These are phyloP conservation scores for Mycena rosella DNA, from an alignment of 768 basidiomycete species.

Conservation along the genomic window DNA sequence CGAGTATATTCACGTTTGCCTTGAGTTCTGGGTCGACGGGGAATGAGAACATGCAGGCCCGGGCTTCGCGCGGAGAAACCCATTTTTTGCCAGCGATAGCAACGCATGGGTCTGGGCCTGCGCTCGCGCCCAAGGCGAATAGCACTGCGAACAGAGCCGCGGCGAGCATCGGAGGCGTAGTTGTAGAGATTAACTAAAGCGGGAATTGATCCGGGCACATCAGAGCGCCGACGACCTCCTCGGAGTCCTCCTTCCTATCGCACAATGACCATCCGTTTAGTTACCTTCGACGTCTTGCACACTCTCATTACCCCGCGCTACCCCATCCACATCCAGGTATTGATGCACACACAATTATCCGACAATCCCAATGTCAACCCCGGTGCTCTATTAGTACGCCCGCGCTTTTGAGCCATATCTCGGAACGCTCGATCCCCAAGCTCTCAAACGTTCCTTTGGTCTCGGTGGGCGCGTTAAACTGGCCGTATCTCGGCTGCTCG, in stretches of 20 bases:
- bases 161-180: slow-evolving; percentile 4
- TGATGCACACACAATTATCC: not conserved
- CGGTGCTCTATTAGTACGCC: slow-evolving; percentile 54
- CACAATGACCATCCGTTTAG: slow-evolving; percentile 60
- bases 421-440: slow-evolving; percentile 66
- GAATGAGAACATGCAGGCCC: slow-evolving; percentile 65
- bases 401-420: slow-evolving; percentile 76
- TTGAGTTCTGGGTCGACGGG: slow-evolving; percentile 61
- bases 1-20: slow-evolving; percentile 57
- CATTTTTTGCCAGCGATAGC: slow-evolving; percentile 67
- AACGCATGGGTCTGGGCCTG: slow-evolving; percentile 60
- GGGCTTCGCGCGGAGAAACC: slow-evolving; percentile 64
- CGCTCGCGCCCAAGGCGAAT: slow-evolving; percentile 7
- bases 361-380: not conserved
- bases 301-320: slow-evolving; percentile 79
- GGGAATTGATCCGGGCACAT: too few relatives aligned
- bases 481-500: not conserved
- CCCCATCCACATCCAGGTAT: slow-evolving; percentile 74
- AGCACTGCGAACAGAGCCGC: slow-evolving; percentile 5
- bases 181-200: too few relatives aligned
- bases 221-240: too few relatives aligned
- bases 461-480: slow-evolving; percentile 54
- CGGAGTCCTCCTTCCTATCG: too few relatives aligned
- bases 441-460: slow-evolving; percentile 71
- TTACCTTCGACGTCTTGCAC: slow-evolving; percentile 84